Evolutionary conservation across 1,284 basidiomycete species (phyloP).

Genomic region (Volvariella volvacea): DNA sequence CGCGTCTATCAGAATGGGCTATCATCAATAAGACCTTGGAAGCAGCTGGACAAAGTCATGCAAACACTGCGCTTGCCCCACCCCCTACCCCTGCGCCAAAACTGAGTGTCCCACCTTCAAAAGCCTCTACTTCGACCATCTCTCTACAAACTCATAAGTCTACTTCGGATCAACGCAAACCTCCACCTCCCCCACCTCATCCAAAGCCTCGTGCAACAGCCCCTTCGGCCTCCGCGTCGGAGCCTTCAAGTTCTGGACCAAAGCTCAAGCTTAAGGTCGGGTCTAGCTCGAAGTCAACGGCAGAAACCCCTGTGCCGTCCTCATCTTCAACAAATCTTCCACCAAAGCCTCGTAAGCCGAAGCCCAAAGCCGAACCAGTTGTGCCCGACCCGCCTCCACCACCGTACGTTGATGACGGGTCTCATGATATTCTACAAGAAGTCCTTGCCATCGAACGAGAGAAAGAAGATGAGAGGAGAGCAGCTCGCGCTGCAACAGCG

Average conservation of each 20-base stretch:
- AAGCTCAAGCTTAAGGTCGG: slow-evolving; percentile 53
- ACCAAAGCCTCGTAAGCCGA: slow-evolving; percentile 14
- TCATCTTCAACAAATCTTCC: background rate
- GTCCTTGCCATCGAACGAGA: slow-evolving; percentile 74
- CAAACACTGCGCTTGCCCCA: slow-evolving; percentile 5
- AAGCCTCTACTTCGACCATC: slow-evolving; percentile 10
- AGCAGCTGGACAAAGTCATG: slow-evolving; percentile 28
- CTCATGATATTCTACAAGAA: slow-evolving; percentile 71
- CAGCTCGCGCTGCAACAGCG: slow-evolving; percentile 27
- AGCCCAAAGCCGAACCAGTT: slow-evolving; percentile 11
- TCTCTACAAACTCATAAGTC: slow-evolving; percentile 16
- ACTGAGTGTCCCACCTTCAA: background rate
- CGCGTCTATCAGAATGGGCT: slow-evolving; percentile 53
- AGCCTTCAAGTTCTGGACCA: slow-evolving; percentile 36
- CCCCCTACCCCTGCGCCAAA: background rate
- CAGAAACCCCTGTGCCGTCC: slow-evolving; percentile 13
- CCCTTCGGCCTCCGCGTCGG: slow-evolving; percentile 11
- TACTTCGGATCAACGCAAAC: too few relatives aligned
- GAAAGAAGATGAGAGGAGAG: slow-evolving; percentile 36
- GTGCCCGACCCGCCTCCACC: slow-evolving; percentile 38
- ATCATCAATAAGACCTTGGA: slow-evolving; percentile 75
- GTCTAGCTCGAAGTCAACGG: slow-evolving; percentile 19
- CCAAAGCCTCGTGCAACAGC: slow-evolving; percentile 6
- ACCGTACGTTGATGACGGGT: slow-evolving; percentile 66
- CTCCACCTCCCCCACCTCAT: slow-evolving; percentile 5